These are phyloP conservation scores for Hypseocharis bilobata DNA, from an alignment of 441 rosid genomes.

Conservation along the genomic window DNA sequence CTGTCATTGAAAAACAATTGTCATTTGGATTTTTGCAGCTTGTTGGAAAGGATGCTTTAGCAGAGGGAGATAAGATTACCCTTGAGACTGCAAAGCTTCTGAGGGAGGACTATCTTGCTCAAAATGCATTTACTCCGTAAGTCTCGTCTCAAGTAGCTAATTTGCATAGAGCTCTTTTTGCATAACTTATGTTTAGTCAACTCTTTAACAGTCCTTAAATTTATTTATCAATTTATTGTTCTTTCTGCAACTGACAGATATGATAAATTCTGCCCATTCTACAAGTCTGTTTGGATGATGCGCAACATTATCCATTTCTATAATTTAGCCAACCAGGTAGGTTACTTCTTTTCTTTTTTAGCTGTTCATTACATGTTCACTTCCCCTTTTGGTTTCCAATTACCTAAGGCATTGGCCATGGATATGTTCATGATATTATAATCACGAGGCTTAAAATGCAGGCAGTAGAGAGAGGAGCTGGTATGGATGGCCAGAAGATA, in stretches of 20 bases:
- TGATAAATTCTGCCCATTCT: slow-evolving; percentile 95
- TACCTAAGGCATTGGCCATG: not conserved
- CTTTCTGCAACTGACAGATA: slow-evolving; percentile 37
- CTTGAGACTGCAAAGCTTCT: slow-evolving; percentile 92
- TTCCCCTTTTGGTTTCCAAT: no score
- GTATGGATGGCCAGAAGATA: slow-evolving; percentile 98
- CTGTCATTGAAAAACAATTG: slow-evolving; percentile 9
- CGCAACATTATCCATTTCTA: slow-evolving; percentile 94
- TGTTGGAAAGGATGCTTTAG: slow-evolving; percentile 97
- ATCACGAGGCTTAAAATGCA: slow-evolving; percentile 23
- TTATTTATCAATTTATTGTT: no score
- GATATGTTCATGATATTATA: not conserved
- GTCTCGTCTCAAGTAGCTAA: slow-evolving; percentile 20
- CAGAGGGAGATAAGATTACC: slow-evolving; percentile 87
- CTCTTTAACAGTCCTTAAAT: no score
- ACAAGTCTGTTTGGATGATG: slow-evolving; percentile 99
- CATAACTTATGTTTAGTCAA: not conserved
- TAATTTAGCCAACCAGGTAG: slow-evolving; percentile 94
- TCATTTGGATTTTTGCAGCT: slow-evolving; percentile 47
- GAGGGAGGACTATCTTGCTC: slow-evolving; percentile 98
- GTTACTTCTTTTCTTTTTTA: not conserved
- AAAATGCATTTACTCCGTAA: slow-evolving; percentile 95
- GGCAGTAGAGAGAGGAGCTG: slow-evolving; percentile 98
- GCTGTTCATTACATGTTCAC: not conserved
- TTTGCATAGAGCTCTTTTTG: not conserved